Evolutionary conservation across 2,329 filamentous ascomycete genomes (phyloP), one percentile per base, ranked within the genome.

Genomic region (Cladobotryum mycophilum): DNA sequence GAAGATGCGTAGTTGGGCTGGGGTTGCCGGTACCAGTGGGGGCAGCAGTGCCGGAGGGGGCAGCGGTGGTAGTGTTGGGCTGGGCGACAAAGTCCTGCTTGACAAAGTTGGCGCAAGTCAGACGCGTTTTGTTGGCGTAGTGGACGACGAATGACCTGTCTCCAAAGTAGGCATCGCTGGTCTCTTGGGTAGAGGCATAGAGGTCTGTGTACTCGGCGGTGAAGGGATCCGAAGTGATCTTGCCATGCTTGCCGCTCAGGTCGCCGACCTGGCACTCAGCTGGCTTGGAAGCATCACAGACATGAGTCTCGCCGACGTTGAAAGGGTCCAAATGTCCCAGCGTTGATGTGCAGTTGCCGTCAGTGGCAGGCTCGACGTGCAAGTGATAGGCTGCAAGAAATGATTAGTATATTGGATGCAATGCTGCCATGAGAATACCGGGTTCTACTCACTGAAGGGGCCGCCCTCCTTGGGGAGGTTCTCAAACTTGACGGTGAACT

Each of bases 191-290:
- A 4, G 82, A 80, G n/a, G 76, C 69, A 61, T 75, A 87, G 18
- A 68, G 64, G 61, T 88, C 84, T 52, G 66, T 61, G 68, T 80
- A 86, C 45, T 67, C 70, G 49, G 64, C 67, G 25, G 64, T 62
- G 61, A 76, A 83, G 12, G 75, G 70, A 55, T 76, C 74, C 25
- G 67, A 64, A 22, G 67, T 72, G 60, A 87, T 78, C 53, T 75
- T 74, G 55, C 86, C 86, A 60, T 85, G 73, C 71, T 92, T 92
- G 63, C 88, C 88, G 59, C 80, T 79, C 50, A 90, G 73, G 64
- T 92, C 88, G 56, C 88, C 88, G 11, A 88, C 80, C 68, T 92
- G 81, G 71, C 88, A 93, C 9, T 80, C 82, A 54, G 78, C 67
- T 7, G 84, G 84, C 6, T 70, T 62, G 9, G 64, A 58, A 11